Conservation (phyloP, 257 asterid species). For the Solanum corneliomulleri region DNA sequence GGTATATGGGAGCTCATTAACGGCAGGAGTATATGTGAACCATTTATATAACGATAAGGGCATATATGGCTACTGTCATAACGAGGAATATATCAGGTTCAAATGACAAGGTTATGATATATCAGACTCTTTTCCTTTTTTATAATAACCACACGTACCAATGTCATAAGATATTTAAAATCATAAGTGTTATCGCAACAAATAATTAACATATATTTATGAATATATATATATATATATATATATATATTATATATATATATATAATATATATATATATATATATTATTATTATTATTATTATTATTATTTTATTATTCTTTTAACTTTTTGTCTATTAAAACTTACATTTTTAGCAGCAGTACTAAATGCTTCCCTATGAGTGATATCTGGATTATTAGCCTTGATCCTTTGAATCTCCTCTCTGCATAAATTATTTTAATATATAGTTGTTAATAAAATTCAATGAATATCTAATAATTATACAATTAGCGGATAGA, state of each 20-base stretch:
- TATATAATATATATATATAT: no score
- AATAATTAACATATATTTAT: neutral
- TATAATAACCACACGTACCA: neutral
- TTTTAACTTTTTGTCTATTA: neutral
- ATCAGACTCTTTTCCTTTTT: neutral
- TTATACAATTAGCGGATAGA: neutral
- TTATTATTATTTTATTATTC: no score
- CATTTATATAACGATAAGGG: accelerated
- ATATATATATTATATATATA: no score
- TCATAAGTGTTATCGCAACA: neutral
- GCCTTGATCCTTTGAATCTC: constrained; percentile 91
- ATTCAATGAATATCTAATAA: neutral
- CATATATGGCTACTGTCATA: no score
- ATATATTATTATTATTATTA: no score
- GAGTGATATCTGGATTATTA: constrained; percentile 71
- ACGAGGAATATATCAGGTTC: no score
- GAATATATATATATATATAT: no score
- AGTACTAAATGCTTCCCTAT: constrained; percentile 89
- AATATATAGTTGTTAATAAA: neutral
- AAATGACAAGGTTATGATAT: no score
- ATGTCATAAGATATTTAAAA: neutral
- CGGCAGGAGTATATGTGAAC: accelerated
- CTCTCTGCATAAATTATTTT: constrained; percentile 27
- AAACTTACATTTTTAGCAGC: constrained; percentile 78
- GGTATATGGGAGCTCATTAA: no score